These are phyloP conservation scores for Uronychia binucleata DNA, from an alignment of 73 alveolate genomes.

Conservation along the genomic window DNA sequence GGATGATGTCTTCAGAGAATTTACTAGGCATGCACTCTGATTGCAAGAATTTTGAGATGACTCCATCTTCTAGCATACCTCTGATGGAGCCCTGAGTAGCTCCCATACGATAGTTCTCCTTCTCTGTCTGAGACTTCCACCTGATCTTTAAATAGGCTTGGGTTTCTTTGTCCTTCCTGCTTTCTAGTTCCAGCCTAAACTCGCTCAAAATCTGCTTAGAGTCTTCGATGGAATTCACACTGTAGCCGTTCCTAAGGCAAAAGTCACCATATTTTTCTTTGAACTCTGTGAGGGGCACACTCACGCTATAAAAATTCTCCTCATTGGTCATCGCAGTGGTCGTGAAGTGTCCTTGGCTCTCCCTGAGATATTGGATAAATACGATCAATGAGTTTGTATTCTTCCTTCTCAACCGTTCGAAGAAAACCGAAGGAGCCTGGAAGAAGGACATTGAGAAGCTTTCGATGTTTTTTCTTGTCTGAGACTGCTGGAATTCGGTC, in stretches of 20 bases:
- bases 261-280: background rate
- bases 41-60: background rate
- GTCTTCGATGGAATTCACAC: background rate
- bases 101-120: background rate
- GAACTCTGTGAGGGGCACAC: no score
- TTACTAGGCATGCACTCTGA: conserved; percentile 11
- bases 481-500: background rate
- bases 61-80: background rate
- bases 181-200: no score
- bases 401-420: background rate
- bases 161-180: no score
- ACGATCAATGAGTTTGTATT: no score
- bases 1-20: conserved; percentile 8
- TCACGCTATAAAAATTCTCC: no score
- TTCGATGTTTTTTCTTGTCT: background rate
- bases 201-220: no score
- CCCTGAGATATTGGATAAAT: no score
- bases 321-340: no score
- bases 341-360: no score
- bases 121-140: conserved; percentile 3
- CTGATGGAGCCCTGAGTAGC: background rate
- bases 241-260: background rate
- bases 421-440: background rate
- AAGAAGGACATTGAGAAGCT: background rate
- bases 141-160: no score